Evolutionary conservation across 2,329 filamentous ascomycete species (phyloP).

Genomic region (Ophiocordyceps unilateralis): DNA sequence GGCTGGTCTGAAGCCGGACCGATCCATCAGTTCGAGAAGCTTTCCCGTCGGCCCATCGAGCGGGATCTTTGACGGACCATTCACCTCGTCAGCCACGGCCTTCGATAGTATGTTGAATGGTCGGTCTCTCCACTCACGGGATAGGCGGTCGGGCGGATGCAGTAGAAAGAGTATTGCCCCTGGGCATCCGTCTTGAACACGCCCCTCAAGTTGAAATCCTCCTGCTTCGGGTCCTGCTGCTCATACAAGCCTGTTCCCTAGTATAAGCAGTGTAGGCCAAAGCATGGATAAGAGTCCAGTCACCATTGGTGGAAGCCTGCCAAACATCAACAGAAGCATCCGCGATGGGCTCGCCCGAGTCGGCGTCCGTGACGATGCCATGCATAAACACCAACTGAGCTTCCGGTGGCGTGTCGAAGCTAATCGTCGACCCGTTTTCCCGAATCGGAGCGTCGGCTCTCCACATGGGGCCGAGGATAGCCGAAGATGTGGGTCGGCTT

Average conservation of each 20-base stretch:
- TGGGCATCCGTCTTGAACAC: slow-evolving; percentile 50
- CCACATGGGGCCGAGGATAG: slow-evolving; percentile 79
- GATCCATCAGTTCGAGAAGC: slow-evolving; percentile 34
- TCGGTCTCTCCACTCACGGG: slow-evolving; percentile 21
- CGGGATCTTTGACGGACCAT: slow-evolving; percentile 19
- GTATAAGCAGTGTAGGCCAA: background rate
- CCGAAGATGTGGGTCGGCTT: slow-evolving; percentile 59
- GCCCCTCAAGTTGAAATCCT: slow-evolving; percentile 58
- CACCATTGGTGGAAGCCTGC: slow-evolving; percentile 60
- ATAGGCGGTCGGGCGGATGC: slow-evolving; percentile 41
- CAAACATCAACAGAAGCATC: slow-evolving; percentile 58
- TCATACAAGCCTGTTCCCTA: slow-evolving; percentile 46
- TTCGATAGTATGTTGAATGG: no score
- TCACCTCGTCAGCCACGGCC: background rate
- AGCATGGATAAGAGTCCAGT: background rate
- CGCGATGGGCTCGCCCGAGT: slow-evolving; percentile 45
- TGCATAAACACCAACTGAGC: slow-evolving; percentile 44
- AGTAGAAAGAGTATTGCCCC: slow-evolving; percentile 46
- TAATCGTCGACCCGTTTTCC: slow-evolving; percentile 52
- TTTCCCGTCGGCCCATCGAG: slow-evolving; percentile 34
- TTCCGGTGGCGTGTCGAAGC: slow-evolving; percentile 29
- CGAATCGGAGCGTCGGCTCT: slow-evolving; percentile 52
- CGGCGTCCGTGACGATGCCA: slow-evolving; percentile 36
- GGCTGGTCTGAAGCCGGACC: slow-evolving; percentile 38
- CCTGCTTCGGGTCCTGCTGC: slow-evolving; percentile 55